Evolutionary conservation across 83 land plant genomes (phyloP).

Genomic region (Picea mariana): DNA sequence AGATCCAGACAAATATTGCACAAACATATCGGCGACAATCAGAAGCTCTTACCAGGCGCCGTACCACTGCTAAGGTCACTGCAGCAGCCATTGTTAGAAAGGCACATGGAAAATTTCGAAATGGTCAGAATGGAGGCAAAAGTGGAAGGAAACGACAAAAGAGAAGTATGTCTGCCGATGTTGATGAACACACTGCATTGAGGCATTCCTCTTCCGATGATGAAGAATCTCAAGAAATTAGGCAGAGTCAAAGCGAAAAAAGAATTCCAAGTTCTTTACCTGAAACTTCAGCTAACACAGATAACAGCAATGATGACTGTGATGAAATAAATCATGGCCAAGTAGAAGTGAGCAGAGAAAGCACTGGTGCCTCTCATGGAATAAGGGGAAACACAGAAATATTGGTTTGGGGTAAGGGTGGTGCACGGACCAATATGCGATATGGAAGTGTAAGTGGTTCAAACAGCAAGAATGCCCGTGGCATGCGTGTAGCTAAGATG

Average conservation of each 20-base stretch:
- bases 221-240: slow-evolving; percentile 49
- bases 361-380: slow-evolving; percentile 42
- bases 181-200: slow-evolving; percentile 56
- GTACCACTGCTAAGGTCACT: slow-evolving; percentile 40
- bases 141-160: slow-evolving; percentile 39
- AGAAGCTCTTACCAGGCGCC: slow-evolving; percentile 74
- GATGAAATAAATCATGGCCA: slow-evolving; percentile 35
- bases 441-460: slow-evolving; percentile 56
- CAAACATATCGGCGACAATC: slow-evolving; percentile 75
- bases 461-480: slow-evolving; percentile 34
- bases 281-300: slow-evolving; percentile 17
- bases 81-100: slow-evolving; percentile 47
- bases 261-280: slow-evolving; percentile 26
- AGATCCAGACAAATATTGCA: slow-evolving; percentile 90
- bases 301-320: slow-evolving; percentile 25
- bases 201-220: slow-evolving; percentile 63
- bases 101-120: slow-evolving; percentile 45
- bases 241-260: slow-evolving; percentile 35
- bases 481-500: slow-evolving; percentile 43
- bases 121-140: slow-evolving; percentile 29
- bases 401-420: slow-evolving; percentile 78
- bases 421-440: slow-evolving; percentile 72
- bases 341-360: slow-evolving; percentile 41
- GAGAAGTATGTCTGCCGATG: slow-evolving; percentile 25
- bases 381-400: slow-evolving; percentile 49